Evolutionary conservation across 1,284 basidiomycete genomes (phyloP), one percentile per base, ranked within the genome.

Genomic region (Naganishia sp.): DNA sequence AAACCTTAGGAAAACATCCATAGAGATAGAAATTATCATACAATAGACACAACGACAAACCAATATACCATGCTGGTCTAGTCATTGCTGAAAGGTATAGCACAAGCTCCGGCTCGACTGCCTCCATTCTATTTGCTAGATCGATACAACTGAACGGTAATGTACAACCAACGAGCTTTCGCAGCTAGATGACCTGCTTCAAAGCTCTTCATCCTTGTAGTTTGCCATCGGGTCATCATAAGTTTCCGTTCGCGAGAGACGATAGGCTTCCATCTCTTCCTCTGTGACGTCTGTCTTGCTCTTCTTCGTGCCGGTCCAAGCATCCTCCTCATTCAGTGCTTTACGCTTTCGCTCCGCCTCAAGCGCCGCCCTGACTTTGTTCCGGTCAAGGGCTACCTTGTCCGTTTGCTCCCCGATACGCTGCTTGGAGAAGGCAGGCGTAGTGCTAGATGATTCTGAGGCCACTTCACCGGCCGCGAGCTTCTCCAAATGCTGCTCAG

Each of bases 291-390:
- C 85, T 71, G 81, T 84, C 64, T 81, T 79, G 43, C 71, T 70
- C 74, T 78, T 79, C 71, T 80, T 82, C 39, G 74, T 74, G 55
- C 73, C 68, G 68, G 75, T 72, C 74, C 78, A 78, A 39, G 78
- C 79, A 33, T 85, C 86, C 64, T 84, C 85, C 63, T 81, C 85
- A 68, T 80, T 78, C 48, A 81, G 79, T 71, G 88, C 88, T 70
- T 82, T 83, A 74, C 90, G 82, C 80, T 94, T 92, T 80, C 84
- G 87, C 80, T 95, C 92, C 55, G 90, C 90, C 33, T 80, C 83
- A 52, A 94, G 72, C 1, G 91, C 92, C 46, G 85, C 82, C 28
- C 84, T 84, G 60, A 94, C 79, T 50, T 84, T 83, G 7, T 84
- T 84, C 73, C 87, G 84, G 75, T 94, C 88, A 23, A 92, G 77